Conservation (phyloP, 2,329 filamentous ascomycete species). For the Drechslerella dactyloides region DNA sequence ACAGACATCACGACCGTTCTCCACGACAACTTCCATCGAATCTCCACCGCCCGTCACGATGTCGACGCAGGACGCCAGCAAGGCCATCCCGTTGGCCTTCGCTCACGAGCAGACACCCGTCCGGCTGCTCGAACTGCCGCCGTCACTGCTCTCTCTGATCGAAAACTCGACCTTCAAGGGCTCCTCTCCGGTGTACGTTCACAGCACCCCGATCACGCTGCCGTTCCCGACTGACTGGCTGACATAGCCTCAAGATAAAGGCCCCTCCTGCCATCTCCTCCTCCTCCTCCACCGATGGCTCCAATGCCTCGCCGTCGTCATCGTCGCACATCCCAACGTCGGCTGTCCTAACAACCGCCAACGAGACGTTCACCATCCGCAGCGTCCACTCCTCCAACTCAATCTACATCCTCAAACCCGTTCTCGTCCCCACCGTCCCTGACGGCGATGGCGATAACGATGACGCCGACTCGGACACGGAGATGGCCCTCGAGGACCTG, state of each 20-base stretch:
- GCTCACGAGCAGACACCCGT: conserved; percentile 52
- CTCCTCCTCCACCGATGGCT: conserved; percentile 12
- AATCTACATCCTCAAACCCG: conserved; percentile 53
- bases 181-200: conserved; percentile 52
- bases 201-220: background rate
- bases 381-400: conserved; percentile 55
- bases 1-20: background rate
- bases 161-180: conserved; percentile 46
- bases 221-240: background rate
- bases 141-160: conserved; percentile 53
- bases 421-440: conserved; percentile 24
- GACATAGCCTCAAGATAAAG: conserved; percentile 54
- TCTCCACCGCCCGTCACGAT: conserved; percentile 26
- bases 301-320: conserved; percentile 19
- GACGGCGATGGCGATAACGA: conserved; percentile 19
- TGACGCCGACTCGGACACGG: conserved; percentile 31
- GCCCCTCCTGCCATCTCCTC: conserved; percentile 25
- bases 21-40: background rate
- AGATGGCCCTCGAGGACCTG: conserved; percentile 28
- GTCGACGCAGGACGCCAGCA: conserved; percentile 52
- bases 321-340: conserved; percentile 24
- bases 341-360: conserved; percentile 54
- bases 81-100: conserved; percentile 53
- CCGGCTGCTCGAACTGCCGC: conserved; percentile 54
- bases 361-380: conserved; percentile 53